Evolutionary conservation across 2,329 filamentous ascomycete species (phyloP), one percentile per base, ranked within the genome.

Genomic region (Huntiella decipiens): DNA sequence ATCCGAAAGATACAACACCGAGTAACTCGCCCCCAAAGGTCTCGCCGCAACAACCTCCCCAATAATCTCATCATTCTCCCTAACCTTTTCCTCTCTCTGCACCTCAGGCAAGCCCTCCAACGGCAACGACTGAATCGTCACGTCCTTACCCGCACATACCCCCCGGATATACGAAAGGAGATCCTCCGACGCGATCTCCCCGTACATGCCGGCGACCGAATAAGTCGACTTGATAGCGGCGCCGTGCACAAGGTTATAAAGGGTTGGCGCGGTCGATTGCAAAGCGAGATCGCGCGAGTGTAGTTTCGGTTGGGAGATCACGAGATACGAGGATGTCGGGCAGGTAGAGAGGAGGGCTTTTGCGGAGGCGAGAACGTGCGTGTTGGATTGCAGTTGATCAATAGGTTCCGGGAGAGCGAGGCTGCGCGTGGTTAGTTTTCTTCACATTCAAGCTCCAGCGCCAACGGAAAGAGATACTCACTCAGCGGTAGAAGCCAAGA

Each of bases 401-500:
- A 56, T 47, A 49, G 56, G 56, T 16, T 57, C 49, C 38, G 54
- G 54, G 46, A 61, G 52, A 44, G 58, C 47, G 54, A 69, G 59
- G 45, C 58, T 62, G 22, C 22, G 22, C 22, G 16, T 16, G 16
- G 22, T 39, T 39, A 19, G 16, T 22, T 37, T 15, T 17, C n/a
- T 17, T 38, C 13, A 13, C 10, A 10, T 7, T 15, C 5, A 39
- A 19, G 3, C 37, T n/a, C 37, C 5, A 11, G 16, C 16, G 15
- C 37, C 37, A 22, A 39, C 5, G 34, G 17, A 42, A 38, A 46
- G 49, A 47, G 47, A 51, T 45, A 57, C 79, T 56, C 78, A 94
- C 87, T 78, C 67, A 51, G 80, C 73, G 39, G 80, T 88, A 31
- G 88, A 95, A 60, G 92, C 79, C 53, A 95, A 66, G 58, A 94